Evolutionary conservation across 495 filamentous ascomycete genomes (phyloP).

Genomic region (Daldinia decipiens): DNA sequence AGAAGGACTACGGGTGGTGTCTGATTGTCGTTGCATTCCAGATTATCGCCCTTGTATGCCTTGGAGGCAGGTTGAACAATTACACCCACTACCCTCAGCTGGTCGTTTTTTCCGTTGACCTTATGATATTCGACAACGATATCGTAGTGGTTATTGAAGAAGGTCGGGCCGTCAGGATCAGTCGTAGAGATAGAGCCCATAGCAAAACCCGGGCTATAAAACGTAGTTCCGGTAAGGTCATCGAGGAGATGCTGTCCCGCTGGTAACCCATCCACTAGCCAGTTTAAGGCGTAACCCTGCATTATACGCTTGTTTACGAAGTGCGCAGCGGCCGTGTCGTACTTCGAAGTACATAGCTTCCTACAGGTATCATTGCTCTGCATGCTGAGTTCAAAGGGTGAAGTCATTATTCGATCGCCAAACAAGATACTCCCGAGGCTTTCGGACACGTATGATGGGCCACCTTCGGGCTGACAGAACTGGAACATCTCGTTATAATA

Average conservation of each 20-base stretch:
- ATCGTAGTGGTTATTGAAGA: slow-evolving; percentile 93
- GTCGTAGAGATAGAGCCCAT: slow-evolving; percentile 69
- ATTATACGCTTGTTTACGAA: slow-evolving; percentile 85
- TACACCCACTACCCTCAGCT: slow-evolving; percentile 90
- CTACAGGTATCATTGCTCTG: slow-evolving; percentile 85
- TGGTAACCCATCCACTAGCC: slow-evolving; percentile 93
- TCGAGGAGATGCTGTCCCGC: slow-evolving; percentile 83
- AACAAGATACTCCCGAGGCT: slow-evolving; percentile 96
- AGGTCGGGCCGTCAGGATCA: slow-evolving; percentile 60
- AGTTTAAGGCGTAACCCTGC: slow-evolving; percentile 89
- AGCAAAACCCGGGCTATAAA: slow-evolving; percentile 89
- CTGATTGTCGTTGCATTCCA: slow-evolving; percentile 68
- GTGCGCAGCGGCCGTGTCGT: slow-evolving; percentile 71
- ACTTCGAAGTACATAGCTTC: slow-evolving; percentile 73
- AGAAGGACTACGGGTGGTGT: slow-evolving; percentile 65
- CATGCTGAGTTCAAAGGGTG: slow-evolving; percentile 90
- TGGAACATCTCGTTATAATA: slow-evolving; percentile 90
- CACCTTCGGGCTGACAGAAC: slow-evolving; percentile 83
- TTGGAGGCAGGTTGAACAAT: slow-evolving; percentile 82
- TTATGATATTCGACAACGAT: slow-evolving; percentile 94
- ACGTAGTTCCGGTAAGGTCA: slow-evolving; percentile 73
- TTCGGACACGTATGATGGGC: slow-evolving; percentile 79
- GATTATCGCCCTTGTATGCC: slow-evolving; percentile 65
- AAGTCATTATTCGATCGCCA: slow-evolving; percentile 93
- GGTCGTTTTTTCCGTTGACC: slow-evolving; percentile 63